Evolutionary conservation across 1,139 yeast genomes (phyloP).

Genomic region (Scheffersomyces titani): DNA sequence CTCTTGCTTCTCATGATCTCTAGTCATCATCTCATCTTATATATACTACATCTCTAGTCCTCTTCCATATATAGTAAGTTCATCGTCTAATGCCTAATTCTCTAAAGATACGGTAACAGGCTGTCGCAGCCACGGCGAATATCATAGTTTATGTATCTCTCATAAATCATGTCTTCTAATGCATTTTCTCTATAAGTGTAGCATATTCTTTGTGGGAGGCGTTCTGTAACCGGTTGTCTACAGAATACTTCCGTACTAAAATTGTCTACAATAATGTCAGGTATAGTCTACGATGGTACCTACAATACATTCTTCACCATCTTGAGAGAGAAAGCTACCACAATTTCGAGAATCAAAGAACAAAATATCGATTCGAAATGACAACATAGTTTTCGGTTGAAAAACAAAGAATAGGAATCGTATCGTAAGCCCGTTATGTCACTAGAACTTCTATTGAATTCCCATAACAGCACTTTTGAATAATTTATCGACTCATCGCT

Average conservation of each 20-base stretch:
- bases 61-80: background rate
- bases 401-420: background rate
- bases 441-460: too few relatives aligned
- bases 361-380: background rate
- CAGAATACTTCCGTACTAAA: background rate
- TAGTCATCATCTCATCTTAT: background rate
- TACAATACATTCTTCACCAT: too few relatives aligned
- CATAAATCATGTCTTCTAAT: background rate
- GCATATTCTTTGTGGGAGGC: too few relatives aligned
- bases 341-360: background rate
- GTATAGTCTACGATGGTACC: background rate
- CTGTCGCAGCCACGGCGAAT: background rate
- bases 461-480: too few relatives aligned
- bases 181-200: background rate
- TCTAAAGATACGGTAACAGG: background rate
- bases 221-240: background rate
- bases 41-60: background rate
- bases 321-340: background rate
- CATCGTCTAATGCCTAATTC: background rate
- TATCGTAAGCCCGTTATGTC: too few relatives aligned
- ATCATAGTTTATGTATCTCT: background rate
- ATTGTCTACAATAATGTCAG: too few relatives aligned
- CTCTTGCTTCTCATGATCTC: background rate
- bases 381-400: background rate
- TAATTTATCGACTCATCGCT: background rate